Evolutionary conservation across 345 rosid species (phyloP), one percentile per base, ranked within the genome.

Genomic region (Citrus glauca): DNA sequence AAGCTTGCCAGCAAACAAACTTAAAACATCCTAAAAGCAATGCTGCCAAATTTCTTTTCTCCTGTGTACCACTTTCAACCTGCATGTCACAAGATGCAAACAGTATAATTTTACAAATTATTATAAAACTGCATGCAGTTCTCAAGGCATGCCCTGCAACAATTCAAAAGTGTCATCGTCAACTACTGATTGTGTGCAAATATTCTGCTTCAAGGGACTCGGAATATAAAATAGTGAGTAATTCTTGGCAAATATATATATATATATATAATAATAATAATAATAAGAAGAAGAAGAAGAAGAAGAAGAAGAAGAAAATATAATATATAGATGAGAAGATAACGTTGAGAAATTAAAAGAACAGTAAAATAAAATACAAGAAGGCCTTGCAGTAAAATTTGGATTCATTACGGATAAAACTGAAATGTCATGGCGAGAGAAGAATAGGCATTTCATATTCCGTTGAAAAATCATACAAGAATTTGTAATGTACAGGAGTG

Each of bases 401-500:
- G 38, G 28, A 55, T 56, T 22, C 28, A 28, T 55, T 19, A 72
- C 4, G 9, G 22, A 55, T 10, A 24, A 20, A 62, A 62, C 20
- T 62, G 32, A 6, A 22, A 28, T 9, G 30, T 5, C 5, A 4
- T 35, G 5, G 13, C 1, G 22, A 77, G 66, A 62, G 69, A 86
- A 78, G 71, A 71, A 80, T 20, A 71, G 62, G 80, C 71, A 13
- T 40, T 80, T 80, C 83, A 68, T 37, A 76, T 37, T 82, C 65
- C n/a, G 65, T 27, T 28, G 45, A 65, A 73, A 78, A 77, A 66
- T 78, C 83, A 73, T 85, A 85, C 84, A 85, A 72, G 85, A 83
- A 80, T 79, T 66, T 73, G 77, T n/a, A 79, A 81, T 84, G 72
- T 82, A 85, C 85, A 87, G 63, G 71, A 70, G 78, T 68, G 69